These are phyloP conservation scores for Candida pseudofarinosa DNA, from an alignment of 805 yeast genomes.

Conservation along the genomic window DNA sequence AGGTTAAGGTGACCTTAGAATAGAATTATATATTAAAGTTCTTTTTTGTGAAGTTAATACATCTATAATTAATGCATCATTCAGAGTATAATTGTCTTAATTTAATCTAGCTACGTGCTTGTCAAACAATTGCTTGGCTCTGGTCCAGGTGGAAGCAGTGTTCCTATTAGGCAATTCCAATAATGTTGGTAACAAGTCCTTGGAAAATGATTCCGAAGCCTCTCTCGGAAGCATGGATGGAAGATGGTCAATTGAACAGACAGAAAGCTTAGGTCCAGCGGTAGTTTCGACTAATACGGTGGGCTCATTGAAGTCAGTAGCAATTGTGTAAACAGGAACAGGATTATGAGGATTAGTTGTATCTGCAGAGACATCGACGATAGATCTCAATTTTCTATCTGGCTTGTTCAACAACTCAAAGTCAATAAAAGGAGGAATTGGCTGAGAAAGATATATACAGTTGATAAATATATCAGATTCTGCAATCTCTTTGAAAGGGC, in stretches of 20 bases:
- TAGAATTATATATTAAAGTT: constrained; percentile 15
- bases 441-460: constrained; percentile 90
- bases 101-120: constrained; percentile 74
- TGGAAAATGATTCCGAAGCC: constrained; percentile 87
- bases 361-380: constrained; percentile 98
- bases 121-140: constrained; percentile 79
- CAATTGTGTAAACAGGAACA: constrained; percentile 85
- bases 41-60: background rate
- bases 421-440: constrained; percentile 89
- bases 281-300: constrained; percentile 80
- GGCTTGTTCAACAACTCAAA: constrained; percentile 58
- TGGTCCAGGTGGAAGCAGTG: constrained; percentile 85
- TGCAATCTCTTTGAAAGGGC: constrained; percentile 92
- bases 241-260: constrained; percentile 91
- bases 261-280: constrained; percentile 82
- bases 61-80: background rate
- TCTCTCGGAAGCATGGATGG: constrained; percentile 97
- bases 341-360: constrained; percentile 99
- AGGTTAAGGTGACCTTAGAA: constrained; percentile 54
- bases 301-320: constrained; percentile 88
- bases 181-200: constrained; percentile 85
- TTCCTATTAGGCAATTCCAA: constrained; percentile 79
- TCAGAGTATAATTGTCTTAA: background rate
- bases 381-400: constrained; percentile 78
- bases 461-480: constrained; percentile 86